These are phyloP conservation scores for Nannizzia gypsea DNA, from an alignment of 2,329 filamentous ascomycete genomes.

Conservation along the genomic window DNA sequence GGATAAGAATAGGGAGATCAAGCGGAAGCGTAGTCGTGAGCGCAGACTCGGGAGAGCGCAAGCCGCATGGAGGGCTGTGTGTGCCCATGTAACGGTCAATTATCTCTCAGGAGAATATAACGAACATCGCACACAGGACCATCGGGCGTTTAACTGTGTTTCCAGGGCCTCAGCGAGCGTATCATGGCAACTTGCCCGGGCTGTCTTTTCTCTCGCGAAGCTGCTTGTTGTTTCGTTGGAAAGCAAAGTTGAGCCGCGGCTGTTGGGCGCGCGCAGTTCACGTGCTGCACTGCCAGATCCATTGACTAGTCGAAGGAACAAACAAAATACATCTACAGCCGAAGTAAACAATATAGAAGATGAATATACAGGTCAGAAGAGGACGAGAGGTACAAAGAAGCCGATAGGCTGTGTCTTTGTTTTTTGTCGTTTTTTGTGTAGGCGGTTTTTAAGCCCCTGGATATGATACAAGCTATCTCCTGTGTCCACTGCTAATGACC, in stretches of 20 bases:
- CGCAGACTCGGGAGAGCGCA: background rate
- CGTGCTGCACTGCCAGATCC: background rate
- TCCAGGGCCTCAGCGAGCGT: background rate
- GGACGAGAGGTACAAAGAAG: background rate
- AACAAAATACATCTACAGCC: background rate
- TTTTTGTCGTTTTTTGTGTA: background rate
- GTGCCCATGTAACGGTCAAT: background rate
- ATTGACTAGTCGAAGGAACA: background rate
- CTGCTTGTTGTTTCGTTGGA: background rate
- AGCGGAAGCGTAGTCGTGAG: background rate
- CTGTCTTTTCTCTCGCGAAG: background rate
- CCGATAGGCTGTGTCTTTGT: background rate
- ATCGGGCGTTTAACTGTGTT: background rate
- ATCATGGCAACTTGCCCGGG: background rate
- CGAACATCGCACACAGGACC: background rate
- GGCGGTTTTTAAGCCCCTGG: background rate
- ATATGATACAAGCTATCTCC: constrained; percentile 1
- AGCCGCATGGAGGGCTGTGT: background rate
- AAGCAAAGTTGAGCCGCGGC: constrained; percentile 1
- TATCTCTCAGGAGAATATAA: background rate
- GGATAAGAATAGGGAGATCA: background rate
- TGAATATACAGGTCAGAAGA: background rate
- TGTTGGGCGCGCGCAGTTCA: constrained; percentile 3
- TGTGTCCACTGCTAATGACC: background rate
- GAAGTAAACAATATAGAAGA: background rate